These are phyloP conservation scores for Suhomyces faveliae DNA, from an alignment of 805 yeast species.

Conservation along the genomic window DNA sequence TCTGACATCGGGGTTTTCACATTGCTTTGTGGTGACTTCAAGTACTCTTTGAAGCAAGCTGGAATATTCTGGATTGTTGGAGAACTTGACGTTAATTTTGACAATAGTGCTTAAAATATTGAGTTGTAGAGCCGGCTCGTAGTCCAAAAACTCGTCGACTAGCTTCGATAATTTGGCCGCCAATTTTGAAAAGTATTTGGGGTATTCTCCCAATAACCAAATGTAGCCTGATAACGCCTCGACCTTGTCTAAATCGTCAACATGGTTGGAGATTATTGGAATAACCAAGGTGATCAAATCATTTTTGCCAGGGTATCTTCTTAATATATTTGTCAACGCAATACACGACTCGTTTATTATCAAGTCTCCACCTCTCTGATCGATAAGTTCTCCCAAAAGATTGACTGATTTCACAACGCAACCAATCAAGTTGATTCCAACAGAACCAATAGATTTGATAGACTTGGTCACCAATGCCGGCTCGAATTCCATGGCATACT, in stretches of 20 bases:
- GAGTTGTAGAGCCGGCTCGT: conserved; percentile 61
- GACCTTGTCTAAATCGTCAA: conserved; percentile 46
- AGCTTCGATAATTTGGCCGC: conserved; percentile 45
- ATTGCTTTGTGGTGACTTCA: conserved; percentile 59
- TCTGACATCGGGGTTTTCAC: conserved; percentile 74
- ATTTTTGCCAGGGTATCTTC: conserved; percentile 59
- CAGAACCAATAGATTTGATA: conserved; percentile 65
- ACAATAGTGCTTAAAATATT: conserved; percentile 61
- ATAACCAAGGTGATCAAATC: conserved; percentile 50
- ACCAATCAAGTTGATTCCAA: conserved; percentile 61
- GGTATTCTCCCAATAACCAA: conserved; percentile 73
- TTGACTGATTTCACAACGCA: conserved; percentile 59
- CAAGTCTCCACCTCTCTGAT: conserved; percentile 61
- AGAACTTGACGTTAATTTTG: conserved; percentile 42
- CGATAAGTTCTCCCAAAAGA: conserved; percentile 54
- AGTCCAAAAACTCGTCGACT: conserved; percentile 54
- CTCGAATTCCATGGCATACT: conserved; percentile 84
- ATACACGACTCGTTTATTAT: conserved; percentile 58
- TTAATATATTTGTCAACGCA: conserved; percentile 61
- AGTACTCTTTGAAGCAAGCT: conserved; percentile 55
- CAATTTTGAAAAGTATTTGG: conserved; percentile 55
- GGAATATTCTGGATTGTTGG: conserved; percentile 27
- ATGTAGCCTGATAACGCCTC: conserved; percentile 60
- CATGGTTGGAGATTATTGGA: conserved; percentile 51
- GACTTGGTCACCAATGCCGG: conserved; percentile 69